phyloP scores from a whole-genome alignment of 352 stramenopile species.

The Globisporangium alternatum region DNA sequence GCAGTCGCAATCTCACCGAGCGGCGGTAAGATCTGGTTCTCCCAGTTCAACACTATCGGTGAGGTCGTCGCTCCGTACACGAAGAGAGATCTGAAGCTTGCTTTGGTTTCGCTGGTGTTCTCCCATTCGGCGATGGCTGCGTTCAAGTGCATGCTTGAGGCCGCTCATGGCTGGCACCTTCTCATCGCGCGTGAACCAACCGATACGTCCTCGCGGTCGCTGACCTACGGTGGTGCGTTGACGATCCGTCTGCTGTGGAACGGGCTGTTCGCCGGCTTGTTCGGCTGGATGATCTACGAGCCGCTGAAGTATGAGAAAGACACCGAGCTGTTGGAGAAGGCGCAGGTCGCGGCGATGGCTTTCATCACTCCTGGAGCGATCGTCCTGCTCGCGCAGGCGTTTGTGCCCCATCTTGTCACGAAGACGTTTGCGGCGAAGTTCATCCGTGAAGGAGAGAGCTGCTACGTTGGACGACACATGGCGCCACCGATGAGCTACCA shows the following conservation, averaged over 20 bases:
- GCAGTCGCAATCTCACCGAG: constrained; percentile 57
- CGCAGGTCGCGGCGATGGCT: constrained; percentile 23
- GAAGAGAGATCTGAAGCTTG: constrained; percentile 58
- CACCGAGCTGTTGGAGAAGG: constrained; percentile 43
- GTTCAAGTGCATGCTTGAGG: constrained; percentile 59
- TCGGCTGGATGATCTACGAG: constrained; percentile 61
- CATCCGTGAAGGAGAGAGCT: constrained; percentile 61
- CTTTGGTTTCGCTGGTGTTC: constrained; percentile 54
- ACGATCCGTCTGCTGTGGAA: constrained; percentile 68
- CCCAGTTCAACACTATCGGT: constrained; percentile 54
- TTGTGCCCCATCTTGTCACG: constrained; percentile 40
- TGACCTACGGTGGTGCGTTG: constrained; percentile 62
- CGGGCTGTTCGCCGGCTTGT: constrained; percentile 49
- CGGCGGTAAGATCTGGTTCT: constrained; percentile 53
- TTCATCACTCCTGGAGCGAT: constrained; percentile 45
- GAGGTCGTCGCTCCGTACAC: constrained; percentile 52
- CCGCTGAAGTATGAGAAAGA: constrained; percentile 32
- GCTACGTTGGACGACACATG: constrained; percentile 71
- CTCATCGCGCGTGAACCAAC: constrained; percentile 37
- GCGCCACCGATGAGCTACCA: constrained; percentile 52
- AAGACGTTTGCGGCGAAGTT: constrained; percentile 67
- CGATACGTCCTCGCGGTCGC: constrained; percentile 44
- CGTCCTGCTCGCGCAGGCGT: constrained; percentile 43
- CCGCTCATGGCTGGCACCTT: constrained; percentile 59
- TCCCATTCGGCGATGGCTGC: constrained; percentile 43